Base-by-base conservation (phyloP, 2,329 filamentous ascomycete species). In the Diaporthe aspalathi region DNA sequence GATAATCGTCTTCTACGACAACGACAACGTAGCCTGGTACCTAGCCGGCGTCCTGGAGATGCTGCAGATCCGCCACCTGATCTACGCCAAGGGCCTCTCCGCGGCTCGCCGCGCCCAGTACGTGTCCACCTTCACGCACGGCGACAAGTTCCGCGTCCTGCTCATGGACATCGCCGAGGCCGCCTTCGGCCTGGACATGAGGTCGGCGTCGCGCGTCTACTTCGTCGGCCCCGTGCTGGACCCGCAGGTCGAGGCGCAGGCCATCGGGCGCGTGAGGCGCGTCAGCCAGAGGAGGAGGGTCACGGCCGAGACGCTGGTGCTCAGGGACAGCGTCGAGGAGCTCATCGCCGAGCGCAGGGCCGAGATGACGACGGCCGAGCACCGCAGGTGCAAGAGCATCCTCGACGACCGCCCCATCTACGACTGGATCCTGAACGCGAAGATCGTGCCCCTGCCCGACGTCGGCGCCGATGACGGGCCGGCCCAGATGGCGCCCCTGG, bases 161-260 rank as follows among this genome's bases (percentile, higher is more conserved):
- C 85, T 98, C 1, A 97, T 98, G 92, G 94, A 97, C 77, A 88
- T 98, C n/a, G 90, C 89, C 1, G 94, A 96, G 78, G 95, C 95
- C 38, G 94, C 95, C 0, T 94, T 95, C 73, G 95, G 95, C 0
- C 85, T 98, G 0, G 95, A 98, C 78, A 90, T 98, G 80, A 91
- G 91, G 66, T 90, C 89, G 14, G 95, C 95, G 1, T 96, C 93
- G 5, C 86, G 95, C 2, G 91, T 98, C 12, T 97, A 94, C 81
- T 98, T 98, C 74, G 88, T 97, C 69, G 95, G 92, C 74, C 95
- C 95, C 0, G 93, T 97, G 16, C 92, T 96, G 79, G 93, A 95
- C 67, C 94, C 94, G 0, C 89, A 93, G 74, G 88, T 97, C 0
- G 93, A 97, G 79, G 94, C 93, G 1, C 95, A 98, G 80, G 95